Base-by-base conservation (phyloP, 208 protist genomes). In the Trypanosomatidae sp. region DNA sequence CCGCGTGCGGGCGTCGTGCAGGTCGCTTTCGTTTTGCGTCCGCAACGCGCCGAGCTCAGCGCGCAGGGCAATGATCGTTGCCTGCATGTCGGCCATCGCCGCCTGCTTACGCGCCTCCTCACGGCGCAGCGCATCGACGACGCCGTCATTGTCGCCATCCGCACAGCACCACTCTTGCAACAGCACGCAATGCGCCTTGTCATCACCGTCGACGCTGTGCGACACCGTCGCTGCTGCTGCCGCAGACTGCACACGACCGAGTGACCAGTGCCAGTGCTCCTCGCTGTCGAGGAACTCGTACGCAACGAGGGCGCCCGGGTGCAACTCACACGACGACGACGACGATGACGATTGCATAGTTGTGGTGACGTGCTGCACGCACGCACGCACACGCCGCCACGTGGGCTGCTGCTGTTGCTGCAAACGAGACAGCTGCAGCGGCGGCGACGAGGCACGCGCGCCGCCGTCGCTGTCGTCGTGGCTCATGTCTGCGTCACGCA, bases 201-300 rank as follows among this genome's bases (percentile, higher is more conserved):
- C n/a, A n/a, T n/a, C n/a, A n/a, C n/a, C n/a, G n/a, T n/a, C n/a
- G n/a, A n/a, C n/a, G n/a, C n/a, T n/a, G n/a, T n/a, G n/a, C n/a
- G n/a, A n/a, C n/a, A n/a, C n/a, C n/a, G n/a, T n/a, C n/a, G n/a
- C n/a, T n/a, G n/a, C n/a, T n/a, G n/a, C n/a, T n/a, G n/a, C n/a
- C n/a, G 60, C 26, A 21, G 61, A n/a, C 37, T 60, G 26, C 11
- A 82, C 61, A 6, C 43, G 47, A 8, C 59, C 72, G 5, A 82
- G 19, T 8, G 63, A 62, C 66, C 64, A 82, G 30, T 56, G 56
- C 64, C 64, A 69, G 15, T 60, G 48, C 18, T 25, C 45, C 10
- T 45, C 43, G 1, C 41, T 33, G 33, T 67, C 59, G 16, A 71
- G 43, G 33, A 74, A 73, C 48, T 82, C 72, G 35, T 82, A 82